Conservation (phyloP, 306 rosid genomes). For the Vigna angularis region DNA sequence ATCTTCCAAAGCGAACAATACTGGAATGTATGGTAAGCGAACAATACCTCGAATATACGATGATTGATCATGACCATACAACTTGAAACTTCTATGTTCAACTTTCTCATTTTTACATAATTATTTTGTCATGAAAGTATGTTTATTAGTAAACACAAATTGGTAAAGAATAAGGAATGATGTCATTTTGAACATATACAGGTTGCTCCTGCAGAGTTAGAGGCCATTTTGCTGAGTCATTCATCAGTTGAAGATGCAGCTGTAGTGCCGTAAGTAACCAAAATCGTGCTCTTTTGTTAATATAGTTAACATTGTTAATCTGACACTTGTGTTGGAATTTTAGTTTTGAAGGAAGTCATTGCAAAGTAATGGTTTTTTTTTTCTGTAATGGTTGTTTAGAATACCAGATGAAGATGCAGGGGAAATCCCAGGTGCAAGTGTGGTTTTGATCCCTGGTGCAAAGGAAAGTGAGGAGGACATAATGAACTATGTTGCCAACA, state of each 20-base stretch:
- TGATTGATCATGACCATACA: too few relatives aligned
- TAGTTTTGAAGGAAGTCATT: not conserved
- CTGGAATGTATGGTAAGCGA: too few relatives aligned
- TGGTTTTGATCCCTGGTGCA: slow-evolving; percentile 65
- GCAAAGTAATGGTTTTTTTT: not conserved
- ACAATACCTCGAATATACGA: too few relatives aligned
- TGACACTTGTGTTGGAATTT: not conserved
- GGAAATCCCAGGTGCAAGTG: slow-evolving; percentile 90
- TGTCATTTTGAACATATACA: slow-evolving; percentile 42
- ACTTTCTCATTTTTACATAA: not conserved
- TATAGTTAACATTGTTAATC: not conserved
- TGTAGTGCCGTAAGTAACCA: slow-evolving; percentile 79
- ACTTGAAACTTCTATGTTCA: too few relatives aligned
- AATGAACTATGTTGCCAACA: slow-evolving; percentile 69
- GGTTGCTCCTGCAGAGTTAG: slow-evolving; percentile 98
- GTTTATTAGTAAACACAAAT: not conserved
- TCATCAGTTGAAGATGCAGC: slow-evolving; percentile 90
- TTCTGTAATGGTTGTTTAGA: slow-evolving; percentile 49
- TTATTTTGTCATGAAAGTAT: not conserved
- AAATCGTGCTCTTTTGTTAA: not conserved
- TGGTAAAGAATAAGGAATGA: too few relatives aligned
- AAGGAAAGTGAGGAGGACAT: slow-evolving; percentile 80
- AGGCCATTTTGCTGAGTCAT: slow-evolving; percentile 83
- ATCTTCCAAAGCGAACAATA: too few relatives aligned
- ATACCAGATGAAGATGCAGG: slow-evolving; percentile 91